These are phyloP conservation scores for Alternaria brassicae DNA, from an alignment of 2,329 filamentous ascomycete genomes.

Conservation along the genomic window DNA sequence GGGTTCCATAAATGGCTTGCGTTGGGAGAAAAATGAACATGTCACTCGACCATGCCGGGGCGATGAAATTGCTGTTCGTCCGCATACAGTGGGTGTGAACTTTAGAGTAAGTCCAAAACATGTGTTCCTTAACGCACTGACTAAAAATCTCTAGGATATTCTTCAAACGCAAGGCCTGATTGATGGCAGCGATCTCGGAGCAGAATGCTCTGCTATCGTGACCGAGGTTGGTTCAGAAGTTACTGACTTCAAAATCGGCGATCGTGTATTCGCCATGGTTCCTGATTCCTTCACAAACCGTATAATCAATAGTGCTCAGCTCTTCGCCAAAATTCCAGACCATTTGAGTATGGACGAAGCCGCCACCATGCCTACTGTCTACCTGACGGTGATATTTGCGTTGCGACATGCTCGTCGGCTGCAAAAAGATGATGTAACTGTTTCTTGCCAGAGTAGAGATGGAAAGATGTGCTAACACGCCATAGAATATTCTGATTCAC, in stretches of 20 bases:
- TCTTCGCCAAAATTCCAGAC: neutral
- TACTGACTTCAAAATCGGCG: neutral
- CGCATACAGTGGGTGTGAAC: conserved; percentile 10
- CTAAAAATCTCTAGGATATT: too few species aligned
- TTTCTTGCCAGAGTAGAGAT: too few species aligned
- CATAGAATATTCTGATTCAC: neutral
- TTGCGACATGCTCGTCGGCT: neutral
- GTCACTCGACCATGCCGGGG: too few species aligned
- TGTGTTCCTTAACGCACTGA: too few species aligned
- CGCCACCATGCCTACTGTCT: neutral
- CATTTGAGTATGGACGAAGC: neutral
- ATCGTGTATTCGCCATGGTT: neutral
- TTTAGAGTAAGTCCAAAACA: conserved; percentile 15
- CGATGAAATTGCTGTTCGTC: too few species aligned
- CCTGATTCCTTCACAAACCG: neutral
- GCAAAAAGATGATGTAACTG: neutral
- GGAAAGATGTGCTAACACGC: too few species aligned
- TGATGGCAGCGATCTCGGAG: neutral
- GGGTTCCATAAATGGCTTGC: neutral
- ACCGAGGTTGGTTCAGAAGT: neutral
- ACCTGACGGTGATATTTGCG: neutral
- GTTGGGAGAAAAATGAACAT: conserved; percentile 15
- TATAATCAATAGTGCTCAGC: neutral
- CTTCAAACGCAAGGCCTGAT: too few species aligned
- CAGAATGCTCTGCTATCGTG: neutral